A percentile compares a stretch with the other conserved stretches of the same genome.
phyloP scores from a whole-genome alignment of 441 rosid genomes.

The Macaranga tanarius region DNA sequence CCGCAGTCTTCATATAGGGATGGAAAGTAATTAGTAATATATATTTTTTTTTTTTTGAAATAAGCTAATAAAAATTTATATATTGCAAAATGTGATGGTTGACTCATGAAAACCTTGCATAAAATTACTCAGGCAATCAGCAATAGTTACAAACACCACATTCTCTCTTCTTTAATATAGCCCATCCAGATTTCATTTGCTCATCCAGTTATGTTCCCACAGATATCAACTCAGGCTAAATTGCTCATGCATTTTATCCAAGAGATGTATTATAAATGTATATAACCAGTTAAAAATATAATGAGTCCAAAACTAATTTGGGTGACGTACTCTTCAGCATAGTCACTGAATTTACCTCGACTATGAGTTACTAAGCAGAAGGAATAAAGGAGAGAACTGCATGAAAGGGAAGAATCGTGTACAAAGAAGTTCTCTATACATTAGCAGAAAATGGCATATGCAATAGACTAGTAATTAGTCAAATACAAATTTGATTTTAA shows the following conservation, averaged over 20 bases:
- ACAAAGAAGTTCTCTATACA: background rate
- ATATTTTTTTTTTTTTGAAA: too few relatives aligned
- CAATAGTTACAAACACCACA: background rate
- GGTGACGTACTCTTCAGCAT: background rate
- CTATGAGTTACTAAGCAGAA: background rate
- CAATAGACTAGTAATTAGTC: background rate
- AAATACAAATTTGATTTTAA: background rate
- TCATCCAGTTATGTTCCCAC: background rate
- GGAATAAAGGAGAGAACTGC: too few relatives aligned
- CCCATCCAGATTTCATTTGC: background rate
- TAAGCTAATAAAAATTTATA: background rate
- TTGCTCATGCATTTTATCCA: background rate
- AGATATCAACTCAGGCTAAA: background rate
- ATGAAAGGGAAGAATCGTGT: background rate
- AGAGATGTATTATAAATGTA: background rate
- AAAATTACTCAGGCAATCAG: background rate
- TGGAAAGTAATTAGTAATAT: too few relatives aligned
- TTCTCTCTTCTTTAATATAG: background rate
- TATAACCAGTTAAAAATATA: background rate
- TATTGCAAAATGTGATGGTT: background rate
- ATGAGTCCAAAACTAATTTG: background rate
- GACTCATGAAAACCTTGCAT: slow-evolving; percentile 8
- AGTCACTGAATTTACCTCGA: background rate
- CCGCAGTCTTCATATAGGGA: slow-evolving; percentile 59
- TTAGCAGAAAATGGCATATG: background rate